Evolutionary conservation across 257 asterid genomes (phyloP).

Genomic region (Nicotiana obtusifolia): DNA sequence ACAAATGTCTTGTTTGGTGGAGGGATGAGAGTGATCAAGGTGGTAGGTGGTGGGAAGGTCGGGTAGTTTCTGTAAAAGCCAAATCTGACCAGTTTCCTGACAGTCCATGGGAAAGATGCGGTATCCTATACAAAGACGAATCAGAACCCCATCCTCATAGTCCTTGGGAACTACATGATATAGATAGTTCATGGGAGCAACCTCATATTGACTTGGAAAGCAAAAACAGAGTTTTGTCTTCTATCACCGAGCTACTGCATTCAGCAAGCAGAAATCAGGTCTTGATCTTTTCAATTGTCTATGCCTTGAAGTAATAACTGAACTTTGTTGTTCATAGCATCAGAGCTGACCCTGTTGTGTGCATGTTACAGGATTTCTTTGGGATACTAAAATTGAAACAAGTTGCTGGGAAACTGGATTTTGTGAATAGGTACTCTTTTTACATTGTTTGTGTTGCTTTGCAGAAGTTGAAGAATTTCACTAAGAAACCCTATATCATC

Average conservation of each 20-base stretch:
- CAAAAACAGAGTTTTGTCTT: conserved; percentile 36
- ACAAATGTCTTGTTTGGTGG: conserved; percentile 91
- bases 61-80: conserved; percentile 49
- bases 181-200: conserved; percentile 43
- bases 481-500: not conserved
- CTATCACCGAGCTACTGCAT: conserved; percentile 36
- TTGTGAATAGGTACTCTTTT: conserved; percentile 59
- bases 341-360: not conserved
- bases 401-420: conserved; percentile 53
- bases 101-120: conserved; percentile 91
- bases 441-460: not conserved
- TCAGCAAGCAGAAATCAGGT: conserved; percentile 61
- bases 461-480: not conserved
- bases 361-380: conserved; percentile 56
- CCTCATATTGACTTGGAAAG: conserved; percentile 38
- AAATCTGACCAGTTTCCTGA: conserved; percentile 55
- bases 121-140: conserved; percentile 45
- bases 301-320: not conserved
- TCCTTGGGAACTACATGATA: conserved; percentile 94
- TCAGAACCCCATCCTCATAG: conserved; percentile 40
- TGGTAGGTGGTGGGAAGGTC: conserved; percentile 83
- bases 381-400: conserved; percentile 66
- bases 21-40: conserved; percentile 50
- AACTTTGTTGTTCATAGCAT: conserved; percentile 1
- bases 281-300: conserved; percentile 7